These are phyloP conservation scores for Phascolomyces articulosus DNA, from an alignment of 371 early-diverging fungal genomes.

Conservation along the genomic window DNA sequence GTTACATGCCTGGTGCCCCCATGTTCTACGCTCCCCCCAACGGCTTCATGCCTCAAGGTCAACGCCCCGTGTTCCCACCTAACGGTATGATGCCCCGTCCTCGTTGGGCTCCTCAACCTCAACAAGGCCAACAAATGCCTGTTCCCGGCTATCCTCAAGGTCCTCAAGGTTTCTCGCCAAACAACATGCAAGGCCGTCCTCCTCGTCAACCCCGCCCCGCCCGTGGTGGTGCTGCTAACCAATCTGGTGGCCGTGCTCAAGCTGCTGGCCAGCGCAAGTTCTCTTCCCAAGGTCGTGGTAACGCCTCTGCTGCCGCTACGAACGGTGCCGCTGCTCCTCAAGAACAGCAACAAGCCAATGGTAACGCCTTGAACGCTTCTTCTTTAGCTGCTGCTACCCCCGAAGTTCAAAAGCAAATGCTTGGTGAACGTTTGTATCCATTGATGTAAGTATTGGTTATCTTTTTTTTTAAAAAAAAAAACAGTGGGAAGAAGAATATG, in stretches of 20 bases:
- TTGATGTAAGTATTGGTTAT: conserved; percentile 45
- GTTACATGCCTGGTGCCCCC: conserved; percentile 53
- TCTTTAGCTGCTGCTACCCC: conserved; percentile 82
- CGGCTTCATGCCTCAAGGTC: conserved; percentile 61
- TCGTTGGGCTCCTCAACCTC: conserved; percentile 71
- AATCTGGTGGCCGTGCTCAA: conserved; percentile 38
- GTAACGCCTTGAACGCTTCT: conserved; percentile 71
- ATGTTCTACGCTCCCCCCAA: conserved; percentile 63
- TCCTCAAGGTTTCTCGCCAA: conserved; percentile 48
- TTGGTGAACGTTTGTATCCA: conserved; percentile 96
- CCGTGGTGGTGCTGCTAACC: conserved; percentile 57
- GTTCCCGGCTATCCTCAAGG: conserved; percentile 55
- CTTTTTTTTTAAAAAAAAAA: neutral
- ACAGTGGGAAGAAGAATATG: neutral
- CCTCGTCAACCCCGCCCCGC: conserved; percentile 58
- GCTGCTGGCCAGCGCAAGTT: conserved; percentile 25
- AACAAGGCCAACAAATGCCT: conserved; percentile 62
- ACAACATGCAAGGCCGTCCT: conserved; percentile 45
- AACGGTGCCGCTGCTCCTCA: conserved; percentile 64
- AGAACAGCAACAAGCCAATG: conserved; percentile 75
- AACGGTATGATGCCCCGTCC: conserved; percentile 78
- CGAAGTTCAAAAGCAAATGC: conserved; percentile 92
- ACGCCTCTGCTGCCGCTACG: conserved; percentile 50
- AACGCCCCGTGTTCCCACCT: conserved; percentile 75
- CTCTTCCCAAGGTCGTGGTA: conserved; percentile 20